Percentiles rank a stretch among this genome's conserved stretches.
These are phyloP conservation scores for Xylaria arbuscula DNA, from an alignment of 2,329 filamentous ascomycete genomes.

Conservation along the genomic window DNA sequence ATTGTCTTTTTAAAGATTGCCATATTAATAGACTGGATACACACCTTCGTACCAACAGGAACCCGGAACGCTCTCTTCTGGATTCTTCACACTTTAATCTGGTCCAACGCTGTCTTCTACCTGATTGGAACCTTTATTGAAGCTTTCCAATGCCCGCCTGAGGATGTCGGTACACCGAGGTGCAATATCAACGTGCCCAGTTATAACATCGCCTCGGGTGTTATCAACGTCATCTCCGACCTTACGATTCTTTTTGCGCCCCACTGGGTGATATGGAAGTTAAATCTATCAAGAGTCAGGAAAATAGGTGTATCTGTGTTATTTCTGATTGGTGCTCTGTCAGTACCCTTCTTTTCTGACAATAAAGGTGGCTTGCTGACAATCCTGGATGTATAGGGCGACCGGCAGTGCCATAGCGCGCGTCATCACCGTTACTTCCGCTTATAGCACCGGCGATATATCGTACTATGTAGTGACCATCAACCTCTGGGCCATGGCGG, in stretches of 20 bases:
- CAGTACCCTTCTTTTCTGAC: conserved; percentile 11
- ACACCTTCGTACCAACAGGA: conserved; percentile 31
- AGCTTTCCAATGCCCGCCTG: conserved; percentile 36
- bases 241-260: conserved; percentile 36
- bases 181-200: conserved; percentile 36
- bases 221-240: conserved; percentile 40
- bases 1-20: conserved; percentile 37
- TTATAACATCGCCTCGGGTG: conserved; percentile 34
- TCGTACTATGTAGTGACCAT: conserved; percentile 30
- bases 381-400: conserved; percentile 21
- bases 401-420: conserved; percentile 34
- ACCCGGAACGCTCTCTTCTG: conserved; percentile 32
- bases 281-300: conserved; percentile 28
- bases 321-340: conserved; percentile 38
- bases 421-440: conserved; percentile 25
- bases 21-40: conserved; percentile 34
- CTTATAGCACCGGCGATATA: conserved; percentile 30
- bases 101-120: conserved; percentile 36
- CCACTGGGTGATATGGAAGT: conserved; percentile 40
- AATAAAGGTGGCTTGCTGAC: neutral
- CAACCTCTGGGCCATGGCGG: conserved; percentile 38
- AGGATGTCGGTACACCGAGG: conserved; percentile 21
- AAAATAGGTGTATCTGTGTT: conserved; percentile 38
- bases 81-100: conserved; percentile 28
- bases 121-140: conserved; percentile 38